phyloP scores from a whole-genome alignment of 441 rosid species.

The Hypseocharis bilobata region DNA sequence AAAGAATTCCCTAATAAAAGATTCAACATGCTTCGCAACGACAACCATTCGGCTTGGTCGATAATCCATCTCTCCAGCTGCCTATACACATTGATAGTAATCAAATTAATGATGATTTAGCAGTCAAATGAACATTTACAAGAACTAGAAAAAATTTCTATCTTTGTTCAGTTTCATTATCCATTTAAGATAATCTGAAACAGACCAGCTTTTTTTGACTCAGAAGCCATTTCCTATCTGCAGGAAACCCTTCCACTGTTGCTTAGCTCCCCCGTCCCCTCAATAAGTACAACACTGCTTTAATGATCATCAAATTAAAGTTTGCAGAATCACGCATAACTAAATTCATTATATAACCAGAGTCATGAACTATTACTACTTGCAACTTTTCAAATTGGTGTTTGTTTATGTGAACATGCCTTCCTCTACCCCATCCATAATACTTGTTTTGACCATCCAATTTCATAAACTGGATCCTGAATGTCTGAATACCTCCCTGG shows the following conservation, averaged over 20 bases:
- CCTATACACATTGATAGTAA: constrained; percentile 32
- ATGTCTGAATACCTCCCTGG: no score
- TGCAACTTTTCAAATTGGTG: no score
- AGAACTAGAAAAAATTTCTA: not conserved
- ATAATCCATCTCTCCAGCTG: constrained; percentile 69
- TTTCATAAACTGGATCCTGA: no score
- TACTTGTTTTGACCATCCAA: no score
- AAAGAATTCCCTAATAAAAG: constrained; percentile 79
- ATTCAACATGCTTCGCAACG: constrained; percentile 60
- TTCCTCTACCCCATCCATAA: no score
- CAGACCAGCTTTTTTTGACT: not conserved
- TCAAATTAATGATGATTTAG: not conserved
- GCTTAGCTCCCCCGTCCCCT: no score
- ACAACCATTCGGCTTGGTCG: constrained; percentile 62
- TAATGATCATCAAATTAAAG: no score
- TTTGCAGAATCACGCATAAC: not conserved
- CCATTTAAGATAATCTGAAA: not conserved
- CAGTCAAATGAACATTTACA: not conserved
- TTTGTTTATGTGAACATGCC: no score
- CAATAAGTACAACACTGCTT: not conserved
- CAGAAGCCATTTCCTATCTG: not conserved
- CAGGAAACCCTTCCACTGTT: not conserved
- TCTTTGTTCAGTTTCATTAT: no score
- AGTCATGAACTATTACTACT: no score
- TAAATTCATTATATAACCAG: not conserved